Evolutionary conservation across 345 rosid species (phyloP), one percentile per base, ranked within the genome.

Genomic region (Eucalyptus sp.): DNA sequence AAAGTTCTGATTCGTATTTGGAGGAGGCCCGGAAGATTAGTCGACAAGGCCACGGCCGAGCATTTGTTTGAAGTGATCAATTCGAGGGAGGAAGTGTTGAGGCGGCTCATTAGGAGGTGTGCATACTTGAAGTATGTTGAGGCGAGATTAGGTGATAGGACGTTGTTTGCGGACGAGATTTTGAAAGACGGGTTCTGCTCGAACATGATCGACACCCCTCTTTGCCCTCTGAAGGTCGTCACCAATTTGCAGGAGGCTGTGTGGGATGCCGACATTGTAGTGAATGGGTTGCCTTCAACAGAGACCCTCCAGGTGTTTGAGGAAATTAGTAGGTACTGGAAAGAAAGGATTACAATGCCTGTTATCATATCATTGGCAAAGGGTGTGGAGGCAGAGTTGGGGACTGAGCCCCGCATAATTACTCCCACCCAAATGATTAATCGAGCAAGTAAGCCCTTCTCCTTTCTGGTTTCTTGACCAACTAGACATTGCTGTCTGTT

Each of bases 11-110:
- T 98, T 86, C 94, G 99, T 92, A 95, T 97, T 89, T 98, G 99
- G 99, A 95, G 99, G 89, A 94, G 99, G 90, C 91, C 99, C 27
- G 97, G 99, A 13, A 94, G 94, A 90, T 87, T 95, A 20, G 95
- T 98, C 22, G 97, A 95, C 90, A 95, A 94, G 87, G 94, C 86
- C 85, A 97, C 99, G 1, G 99, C 99, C 1, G 96, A 98, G 87
- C 98, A 98, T 90, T 91, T 98, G n/a, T 98, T 97, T 66, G 99
- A 98, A 93, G 99, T 97, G 91, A 98, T 98, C 91, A 98, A 98
- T 91, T 95, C 99, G 2, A 92, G 97, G 90, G 99, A 98, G 92
- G 98, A 98, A 91, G 95, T 98, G 27, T 91, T 98, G 90, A 94
- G 99, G 93, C 96, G 99, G 88, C 89, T 98, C 92, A 98, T 98